Conservation (phyloP, 139 green algal species). For the Haematococcus sp. region DNA sequence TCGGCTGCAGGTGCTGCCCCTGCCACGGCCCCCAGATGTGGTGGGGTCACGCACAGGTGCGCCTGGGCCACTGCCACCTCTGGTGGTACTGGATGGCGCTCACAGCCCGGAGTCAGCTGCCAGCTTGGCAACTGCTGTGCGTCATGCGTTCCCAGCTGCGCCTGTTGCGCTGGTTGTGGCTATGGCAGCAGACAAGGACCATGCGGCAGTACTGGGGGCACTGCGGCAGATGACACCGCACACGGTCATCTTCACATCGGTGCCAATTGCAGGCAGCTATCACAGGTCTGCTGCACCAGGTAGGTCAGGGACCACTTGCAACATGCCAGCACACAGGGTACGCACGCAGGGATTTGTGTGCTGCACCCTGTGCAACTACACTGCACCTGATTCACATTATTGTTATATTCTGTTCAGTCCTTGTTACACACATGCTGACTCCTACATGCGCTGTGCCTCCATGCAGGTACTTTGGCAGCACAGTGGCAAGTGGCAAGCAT, state of each 20-base stretch:
- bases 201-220: slow-evolving; percentile 37
- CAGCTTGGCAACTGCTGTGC: slow-evolving; percentile 52
- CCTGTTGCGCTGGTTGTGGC: slow-evolving; percentile 69
- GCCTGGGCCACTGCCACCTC: not conserved
- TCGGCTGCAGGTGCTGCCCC: slow-evolving; percentile 64
- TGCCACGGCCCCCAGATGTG: not conserved
- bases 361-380: not conserved
- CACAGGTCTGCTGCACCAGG: slow-evolving; percentile 48
- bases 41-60: not conserved
- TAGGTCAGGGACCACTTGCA: no score
- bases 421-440: no score
- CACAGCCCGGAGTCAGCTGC: slow-evolving; percentile 70
- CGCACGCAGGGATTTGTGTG: no score
- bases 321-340: no score
- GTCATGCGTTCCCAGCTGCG: slow-evolving; percentile 39
- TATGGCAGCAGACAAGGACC: slow-evolving; percentile 84
- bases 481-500: slow-evolving; percentile 67
- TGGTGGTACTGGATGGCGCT: slow-evolving; percentile 74
- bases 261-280: slow-evolving; percentile 61
- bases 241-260: slow-evolving; percentile 65
- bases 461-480: slow-evolving; percentile 45
- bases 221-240: slow-evolving; percentile 41
- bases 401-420: no score
- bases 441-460: not conserved
- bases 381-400: no score